Base-by-base conservation (phyloP, 2,329 filamentous ascomycete genomes). In the Neofusicoccum kwambonambiense region DNA sequence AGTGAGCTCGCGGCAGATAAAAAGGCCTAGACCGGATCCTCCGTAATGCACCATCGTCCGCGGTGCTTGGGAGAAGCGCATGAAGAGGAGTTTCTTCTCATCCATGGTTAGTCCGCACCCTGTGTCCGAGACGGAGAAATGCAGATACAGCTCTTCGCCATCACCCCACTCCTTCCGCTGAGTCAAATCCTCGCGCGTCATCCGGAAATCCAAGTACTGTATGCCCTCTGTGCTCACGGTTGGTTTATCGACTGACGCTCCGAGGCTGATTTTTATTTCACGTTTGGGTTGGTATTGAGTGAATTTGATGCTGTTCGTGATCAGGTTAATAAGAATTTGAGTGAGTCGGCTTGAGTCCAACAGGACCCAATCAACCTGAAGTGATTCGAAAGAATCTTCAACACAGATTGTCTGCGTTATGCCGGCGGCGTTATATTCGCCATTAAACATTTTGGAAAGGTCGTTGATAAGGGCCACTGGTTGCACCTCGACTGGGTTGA, bases 41-140 rank as follows among this genome's bases (percentile, higher is more conserved):
- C 90, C 90, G 68, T 92, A 91, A 68, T 90, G 86, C 34, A 90
- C 86, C 68, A 91, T 89, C 0, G 89, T 91, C 58, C 85, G 85
- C 2, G 88, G 87, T 17, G 63, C 63, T 50, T 64, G 63, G 8
- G 63, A 64, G 45, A 64, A 64, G 12, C 73, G 70, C 58, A 73
- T 69, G 49, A 77, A 77, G 1, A 77, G 67, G 1, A 73, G 64
- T 19, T 68, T 69, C 64, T 74, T 76, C 45, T 76, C 73, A 31
- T 74, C 73, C 0, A 49, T 62, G 3, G 71, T 74, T 13, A 75
- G 69, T 11, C 73, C 74, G 35, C 72, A 72, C 1, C 74, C 74
- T 1, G 74, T 76, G 52, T 77, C 75, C 49, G 71, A 62, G 3
- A 77, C 75, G 4, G 71, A 69, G 45, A 77, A 68, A 2, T 68